phyloP scores from a whole-genome alignment of 2,329 filamentous ascomycete genomes.

The Alternaria sp. region DNA sequence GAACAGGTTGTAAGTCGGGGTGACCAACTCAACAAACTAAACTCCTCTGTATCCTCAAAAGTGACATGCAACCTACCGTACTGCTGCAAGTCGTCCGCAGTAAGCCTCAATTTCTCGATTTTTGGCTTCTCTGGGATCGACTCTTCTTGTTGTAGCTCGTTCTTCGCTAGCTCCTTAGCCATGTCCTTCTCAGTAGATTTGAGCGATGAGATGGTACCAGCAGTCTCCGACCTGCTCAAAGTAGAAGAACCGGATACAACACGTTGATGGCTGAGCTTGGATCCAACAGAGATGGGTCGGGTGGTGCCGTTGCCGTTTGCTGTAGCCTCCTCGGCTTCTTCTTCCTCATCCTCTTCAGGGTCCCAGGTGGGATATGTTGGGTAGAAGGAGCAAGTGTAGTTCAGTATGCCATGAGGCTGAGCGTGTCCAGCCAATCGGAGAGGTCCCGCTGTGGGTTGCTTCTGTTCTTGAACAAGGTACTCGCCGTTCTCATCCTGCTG shows the following conservation, averaged over 20 bases:
- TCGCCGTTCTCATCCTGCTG: conserved; percentile 80
- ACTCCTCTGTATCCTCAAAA: conserved; percentile 22
- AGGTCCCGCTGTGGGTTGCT: conserved; percentile 71
- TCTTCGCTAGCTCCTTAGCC: conserved; percentile 57
- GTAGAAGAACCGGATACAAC: conserved; percentile 32
- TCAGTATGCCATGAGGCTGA: conserved; percentile 78
- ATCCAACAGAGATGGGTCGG: conserved; percentile 32
- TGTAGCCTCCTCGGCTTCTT: conserved; percentile 46
- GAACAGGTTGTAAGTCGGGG: conserved; percentile 27
- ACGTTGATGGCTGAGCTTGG: conserved; percentile 30
- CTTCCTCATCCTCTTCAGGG: conserved; percentile 80
- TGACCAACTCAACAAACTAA: conserved; percentile 40
- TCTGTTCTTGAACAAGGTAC: conserved; percentile 80
- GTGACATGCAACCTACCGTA: conserved; percentile 65
- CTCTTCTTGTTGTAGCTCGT: conserved; percentile 57
- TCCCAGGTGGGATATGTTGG: conserved; percentile 88
- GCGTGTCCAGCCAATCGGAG: conserved; percentile 78
- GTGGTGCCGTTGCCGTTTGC: conserved; percentile 35
- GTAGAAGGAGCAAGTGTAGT: conserved; percentile 88
- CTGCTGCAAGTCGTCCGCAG: conserved; percentile 79
- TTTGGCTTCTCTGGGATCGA: conserved; percentile 63
- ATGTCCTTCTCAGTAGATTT: conserved; percentile 53
- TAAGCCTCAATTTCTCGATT: conserved; percentile 79
- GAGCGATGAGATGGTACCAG: conserved; percentile 55
- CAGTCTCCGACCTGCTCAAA: conserved; percentile 41